phyloP scores from a whole-genome alignment of 106 monocot species.

The Chionographis japonica region DNA sequence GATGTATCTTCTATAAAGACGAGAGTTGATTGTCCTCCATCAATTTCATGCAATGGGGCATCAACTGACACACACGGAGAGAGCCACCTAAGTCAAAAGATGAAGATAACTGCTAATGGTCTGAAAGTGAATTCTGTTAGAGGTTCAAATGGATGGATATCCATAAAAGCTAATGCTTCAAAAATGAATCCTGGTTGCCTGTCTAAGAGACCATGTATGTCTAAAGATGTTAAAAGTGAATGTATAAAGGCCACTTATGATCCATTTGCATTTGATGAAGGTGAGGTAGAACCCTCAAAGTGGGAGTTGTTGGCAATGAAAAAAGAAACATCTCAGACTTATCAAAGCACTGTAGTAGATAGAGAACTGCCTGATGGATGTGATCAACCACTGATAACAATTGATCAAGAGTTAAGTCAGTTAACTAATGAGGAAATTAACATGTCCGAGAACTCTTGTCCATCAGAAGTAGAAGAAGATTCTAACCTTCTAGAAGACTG shows the following conservation, averaged over 20 bases:
- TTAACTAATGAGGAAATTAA: slow-evolving; percentile 25
- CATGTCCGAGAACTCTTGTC: slow-evolving; percentile 14
- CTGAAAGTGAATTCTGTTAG: slow-evolving; percentile 29
- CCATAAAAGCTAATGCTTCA: slow-evolving; percentile 43
- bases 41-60: slow-evolving; percentile 20
- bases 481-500: slow-evolving; percentile 69
- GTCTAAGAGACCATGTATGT: slow-evolving; percentile 39
- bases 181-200: slow-evolving; percentile 17
- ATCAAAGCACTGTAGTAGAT: slow-evolving; percentile 11
- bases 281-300: slow-evolving; percentile 61
- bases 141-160: slow-evolving; percentile 53
- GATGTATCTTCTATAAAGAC: slow-evolving; percentile 10
- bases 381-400: slow-evolving; percentile 10
- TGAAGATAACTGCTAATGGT: slow-evolving; percentile 21
- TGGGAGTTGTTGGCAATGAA: slow-evolving; percentile 60
- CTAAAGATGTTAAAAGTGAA: slow-evolving; percentile 21
- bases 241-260: slow-evolving; percentile 25
- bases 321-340: slow-evolving; percentile 28
- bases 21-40: slow-evolving; percentile 16
- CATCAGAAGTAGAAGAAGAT: slow-evolving; percentile 40
- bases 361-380: slow-evolving; percentile 27
- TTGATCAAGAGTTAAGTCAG: slow-evolving; percentile 28
- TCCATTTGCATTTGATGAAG: slow-evolving; percentile 92
- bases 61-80: slow-evolving; percentile 26
- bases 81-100: slow-evolving; percentile 30